phyloP scores from a whole-genome alignment of 352 stramenopile genomes.

The Globisporangium irregulare region DNA sequence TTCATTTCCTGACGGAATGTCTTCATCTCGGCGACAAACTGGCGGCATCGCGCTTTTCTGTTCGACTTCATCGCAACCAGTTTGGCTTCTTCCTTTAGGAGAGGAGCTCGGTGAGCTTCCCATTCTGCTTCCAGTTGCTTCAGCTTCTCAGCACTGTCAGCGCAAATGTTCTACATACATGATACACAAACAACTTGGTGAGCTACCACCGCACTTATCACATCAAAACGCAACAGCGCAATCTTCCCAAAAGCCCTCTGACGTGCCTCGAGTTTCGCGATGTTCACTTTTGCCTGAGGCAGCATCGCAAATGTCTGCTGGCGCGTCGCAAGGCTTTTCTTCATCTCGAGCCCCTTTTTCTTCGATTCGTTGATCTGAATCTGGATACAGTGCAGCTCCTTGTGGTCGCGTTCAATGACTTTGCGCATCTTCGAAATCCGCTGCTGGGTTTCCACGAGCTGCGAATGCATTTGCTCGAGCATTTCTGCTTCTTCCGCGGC shows the following conservation, averaged over 20 bases:
- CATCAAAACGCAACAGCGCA: background rate
- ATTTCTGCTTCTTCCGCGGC: conserved; percentile 19
- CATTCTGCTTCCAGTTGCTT: conserved; percentile 48
- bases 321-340: conserved; percentile 45
- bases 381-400: conserved; percentile 26
- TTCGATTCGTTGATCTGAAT: conserved; percentile 35
- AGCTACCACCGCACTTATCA: background rate
- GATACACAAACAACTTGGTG: background rate
- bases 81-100: conserved; percentile 46
- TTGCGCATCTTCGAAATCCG: conserved; percentile 41
- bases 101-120: conserved; percentile 38
- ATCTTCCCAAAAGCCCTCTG: background rate
- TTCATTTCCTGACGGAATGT: conserved; percentile 60
- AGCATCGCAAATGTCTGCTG: conserved; percentile 64
- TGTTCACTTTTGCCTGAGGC: conserved; percentile 60
- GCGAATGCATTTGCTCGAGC: conserved; percentile 30
- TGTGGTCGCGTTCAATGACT: conserved; percentile 34
- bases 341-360: conserved; percentile 27
- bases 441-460: conserved; percentile 31
- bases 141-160: conserved; percentile 49
- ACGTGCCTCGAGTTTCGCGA: conserved; percentile 58
- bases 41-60: conserved; percentile 48
- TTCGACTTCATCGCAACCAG: conserved; percentile 44
- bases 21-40: conserved; percentile 72
- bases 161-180: conserved; percentile 44